phyloP scores from a whole-genome alignment of 2,329 filamentous ascomycete genomes.

The Nannizziopsis arthrosporioides region DNA sequence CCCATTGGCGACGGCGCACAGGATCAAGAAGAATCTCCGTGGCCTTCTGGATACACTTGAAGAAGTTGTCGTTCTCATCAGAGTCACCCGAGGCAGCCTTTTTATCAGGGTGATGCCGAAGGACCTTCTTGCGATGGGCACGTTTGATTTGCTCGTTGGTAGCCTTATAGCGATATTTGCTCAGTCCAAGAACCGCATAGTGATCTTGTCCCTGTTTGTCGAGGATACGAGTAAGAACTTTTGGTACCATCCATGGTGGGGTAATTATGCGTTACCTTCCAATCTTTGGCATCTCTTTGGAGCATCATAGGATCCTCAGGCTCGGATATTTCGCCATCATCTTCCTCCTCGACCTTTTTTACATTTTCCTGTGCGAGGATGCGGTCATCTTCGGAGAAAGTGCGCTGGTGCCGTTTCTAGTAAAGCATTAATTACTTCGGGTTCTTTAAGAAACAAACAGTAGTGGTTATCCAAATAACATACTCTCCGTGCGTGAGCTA shows the following conservation, averaged over 20 bases:
- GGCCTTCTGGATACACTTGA: constrained; percentile 99
- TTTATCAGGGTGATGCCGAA: constrained; percentile 98
- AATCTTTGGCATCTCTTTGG: constrained; percentile 90
- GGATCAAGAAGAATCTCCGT: constrained; percentile 89
- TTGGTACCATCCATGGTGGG: neutral
- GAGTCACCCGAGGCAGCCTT: constrained; percentile 77
- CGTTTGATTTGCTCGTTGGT: constrained; percentile 98
- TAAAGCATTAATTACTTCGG: neutral
- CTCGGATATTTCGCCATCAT: constrained; percentile 85
- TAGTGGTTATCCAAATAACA: constrained; percentile 17
- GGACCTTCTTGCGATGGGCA: constrained; percentile 98
- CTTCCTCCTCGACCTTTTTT: constrained; percentile 88
- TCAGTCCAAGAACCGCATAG: constrained; percentile 88
- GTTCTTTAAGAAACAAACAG: neutral
- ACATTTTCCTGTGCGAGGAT: constrained; percentile 91
- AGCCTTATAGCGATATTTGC: constrained; percentile 82
- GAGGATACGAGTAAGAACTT: constrained; percentile 2
- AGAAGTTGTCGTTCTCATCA: constrained; percentile 89
- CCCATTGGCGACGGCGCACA: constrained; percentile 82
- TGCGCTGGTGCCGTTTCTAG: constrained; percentile 78
- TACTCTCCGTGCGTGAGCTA: constrained; percentile 90
- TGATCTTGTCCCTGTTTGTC: constrained; percentile 70
- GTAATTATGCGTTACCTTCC: constrained; percentile 60
- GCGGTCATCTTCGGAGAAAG: constrained; percentile 95
- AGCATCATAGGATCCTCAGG: constrained; percentile 87